Base-by-base conservation (phyloP, 1,139 yeast species). In the Suhomyces anneliseae region DNA sequence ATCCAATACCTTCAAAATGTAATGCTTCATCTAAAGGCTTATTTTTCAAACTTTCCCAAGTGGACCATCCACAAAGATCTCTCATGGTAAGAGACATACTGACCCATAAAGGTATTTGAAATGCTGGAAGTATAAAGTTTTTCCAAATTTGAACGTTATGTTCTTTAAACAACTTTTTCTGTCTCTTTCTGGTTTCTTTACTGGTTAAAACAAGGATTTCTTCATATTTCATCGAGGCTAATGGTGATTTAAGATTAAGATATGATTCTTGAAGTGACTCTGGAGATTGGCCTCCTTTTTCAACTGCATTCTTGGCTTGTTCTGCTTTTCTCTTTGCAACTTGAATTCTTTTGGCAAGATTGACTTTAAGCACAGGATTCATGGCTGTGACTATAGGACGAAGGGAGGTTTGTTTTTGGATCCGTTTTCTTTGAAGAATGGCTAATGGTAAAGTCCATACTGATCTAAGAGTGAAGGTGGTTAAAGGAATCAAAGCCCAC, bases 61-160 rank as follows among this genome's bases (percentile, higher is more conserved):
- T 72, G 10, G 81, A 68, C 88, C 90, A 85, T 0, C 93, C 95
- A 42, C 90, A 83, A 56, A 89, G 69, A 44, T 85, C 81, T 53
- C 97, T 76, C 59, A 90, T 79, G 1, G 92, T 84, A 56, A 85
- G 70, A 8, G 95, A 85, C 76, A 90, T 75, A 2, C 85, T 74
- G 4, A 90, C 75, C 96, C 97, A 92, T n/a, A 90, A 65, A 0
- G 98, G 98, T 29, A 92, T 75, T 62, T 92, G 98, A 24, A 87
- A 81, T 1, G 83, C 70, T 0, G 98, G 98, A 40, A 88, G 60
- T 1, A 84, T 62, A 48, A 83, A 69, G 57, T 87, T 85, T 62
- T 90, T 90, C 92, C 95, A 92, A 47, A 85, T 64, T 59, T 88
- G 95, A 44, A 92, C 89, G 12, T 74, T 71, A 59, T 86, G 76